Percentiles rank a stretch among this genome's conserved stretches.
Conservation (phyloP, 2,329 filamentous ascomycete genomes). For the Didymellaceae sp. region DNA sequence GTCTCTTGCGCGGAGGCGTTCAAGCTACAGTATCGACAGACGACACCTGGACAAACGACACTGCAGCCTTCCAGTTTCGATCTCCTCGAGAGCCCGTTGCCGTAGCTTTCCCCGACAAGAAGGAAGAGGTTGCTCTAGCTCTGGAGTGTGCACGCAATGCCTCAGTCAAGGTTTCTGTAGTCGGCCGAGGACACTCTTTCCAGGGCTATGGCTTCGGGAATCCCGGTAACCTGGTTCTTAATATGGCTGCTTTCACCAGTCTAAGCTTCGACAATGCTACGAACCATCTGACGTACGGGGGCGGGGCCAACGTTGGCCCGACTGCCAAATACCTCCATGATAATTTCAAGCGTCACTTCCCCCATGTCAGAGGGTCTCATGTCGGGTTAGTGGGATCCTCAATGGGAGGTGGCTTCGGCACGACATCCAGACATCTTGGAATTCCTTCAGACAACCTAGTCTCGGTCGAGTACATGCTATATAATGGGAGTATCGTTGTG, state of each 20-base stretch:
- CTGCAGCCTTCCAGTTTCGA: slow-evolving; percentile 18
- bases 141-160: slow-evolving; percentile 19
- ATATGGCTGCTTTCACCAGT: slow-evolving; percentile 16
- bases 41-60: slow-evolving; percentile 19
- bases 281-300: slow-evolving; percentile 19
- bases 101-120: slow-evolving; percentile 18
- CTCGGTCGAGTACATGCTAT: slow-evolving; percentile 20
- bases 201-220: slow-evolving; percentile 19
- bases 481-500: slow-evolving; percentile 16
- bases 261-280: slow-evolving; percentile 21
- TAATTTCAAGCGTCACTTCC: slow-evolving; percentile 12
- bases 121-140: slow-evolving; percentile 13
- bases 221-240: slow-evolving; percentile 20
- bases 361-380: slow-evolving; percentile 20
- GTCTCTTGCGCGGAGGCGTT: slow-evolving; percentile 11
- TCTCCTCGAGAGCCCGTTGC: slow-evolving; percentile 13
- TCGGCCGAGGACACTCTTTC: slow-evolving; percentile 21
- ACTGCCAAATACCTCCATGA: slow-evolving; percentile 13
- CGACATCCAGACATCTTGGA: slow-evolving; percentile 16
- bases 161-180: slow-evolving; percentile 18
- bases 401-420: slow-evolving; percentile 20
- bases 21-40: slow-evolving; percentile 11
- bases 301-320: slow-evolving; percentile 19
- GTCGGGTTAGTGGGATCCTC: slow-evolving; percentile 15
- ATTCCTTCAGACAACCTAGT: slow-evolving; percentile 20